Conservation (phyloP, 1,284 basidiomycete genomes). For the Mycena citricolor region DNA sequence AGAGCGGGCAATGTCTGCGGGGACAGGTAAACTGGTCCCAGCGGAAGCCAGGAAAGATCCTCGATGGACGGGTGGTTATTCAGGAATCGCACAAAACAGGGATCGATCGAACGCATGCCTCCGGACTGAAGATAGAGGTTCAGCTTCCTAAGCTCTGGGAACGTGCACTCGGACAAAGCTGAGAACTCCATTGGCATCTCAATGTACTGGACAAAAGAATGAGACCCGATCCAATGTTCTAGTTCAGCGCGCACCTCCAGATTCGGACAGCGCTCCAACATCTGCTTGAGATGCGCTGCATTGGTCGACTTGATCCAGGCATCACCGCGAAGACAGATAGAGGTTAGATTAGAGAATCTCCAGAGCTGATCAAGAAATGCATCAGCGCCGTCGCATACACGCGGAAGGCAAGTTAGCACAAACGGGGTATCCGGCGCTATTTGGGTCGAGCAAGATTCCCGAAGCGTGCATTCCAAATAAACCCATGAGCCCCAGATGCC, state of each 20-base stretch:
- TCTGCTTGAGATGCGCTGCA: slow-evolving; percentile 32
- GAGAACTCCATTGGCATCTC: slow-evolving; percentile 44
- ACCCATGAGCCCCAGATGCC: slow-evolving; percentile 37
- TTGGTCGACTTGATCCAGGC: slow-evolving; percentile 38
- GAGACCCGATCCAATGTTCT: too few relatives aligned
- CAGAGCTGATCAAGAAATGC: slow-evolving; percentile 33
- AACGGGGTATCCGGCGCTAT: slow-evolving; percentile 38
- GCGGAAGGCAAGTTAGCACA: slow-evolving; percentile 19
- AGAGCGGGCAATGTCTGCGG: slow-evolving; percentile 37
- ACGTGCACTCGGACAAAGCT: slow-evolving; percentile 33
- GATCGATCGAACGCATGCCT: slow-evolving; percentile 32
- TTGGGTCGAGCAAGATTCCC: slow-evolving; percentile 26
- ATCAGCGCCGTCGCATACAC: slow-evolving; percentile 7
- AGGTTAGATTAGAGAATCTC: slow-evolving; percentile 38
- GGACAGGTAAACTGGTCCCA: slow-evolving; percentile 26
- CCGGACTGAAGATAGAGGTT: slow-evolving; percentile 40
- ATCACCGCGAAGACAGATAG: slow-evolving; percentile 38
- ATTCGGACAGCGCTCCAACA: slow-evolving; percentile 37
- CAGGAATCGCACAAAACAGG: slow-evolving; percentile 38
- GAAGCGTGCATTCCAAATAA: slow-evolving; percentile 38
- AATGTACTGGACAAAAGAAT: slow-evolving; percentile 31
- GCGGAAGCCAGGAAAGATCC: slow-evolving; percentile 42
- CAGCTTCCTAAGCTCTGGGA: slow-evolving; percentile 40
- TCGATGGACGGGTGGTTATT: slow-evolving; percentile 42
- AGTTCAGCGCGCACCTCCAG: slow-evolving; percentile 35